Base-by-base conservation (phyloP, 495 filamentous ascomycete genomes). In the Jackrogersella multiformis region DNA sequence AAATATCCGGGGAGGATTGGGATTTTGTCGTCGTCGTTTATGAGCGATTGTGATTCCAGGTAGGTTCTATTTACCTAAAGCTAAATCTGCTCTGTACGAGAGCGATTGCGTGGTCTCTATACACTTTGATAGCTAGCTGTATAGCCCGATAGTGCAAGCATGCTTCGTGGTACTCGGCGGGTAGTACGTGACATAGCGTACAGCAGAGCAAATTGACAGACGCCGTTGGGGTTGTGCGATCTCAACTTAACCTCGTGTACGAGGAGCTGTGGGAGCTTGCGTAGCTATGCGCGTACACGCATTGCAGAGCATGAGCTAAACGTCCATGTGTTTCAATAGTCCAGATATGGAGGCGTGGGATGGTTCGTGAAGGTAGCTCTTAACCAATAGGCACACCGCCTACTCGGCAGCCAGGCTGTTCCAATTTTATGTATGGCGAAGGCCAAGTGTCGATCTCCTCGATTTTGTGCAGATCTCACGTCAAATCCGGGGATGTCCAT, bases 401-500 rank as follows among this genome's bases (percentile, higher is more conserved):
- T 57, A 52, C 21, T 21, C 23, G 42, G 10, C 42, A 24, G 42
- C n/a, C 49, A 38, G 21, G 34, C 42, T 16, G 36, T 61, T 45
- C 56, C 51, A 65, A 52, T 46, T 53, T 56, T 56, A 46, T 49
- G 60, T 39, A 49, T 49, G 45, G 15, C 54, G 16, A 62, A 53
- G 56, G 28, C 56, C 13, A 26, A 28, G n/a, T 32, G 61, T 62
- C 67, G 67, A 70, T 70, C 61, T 58, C 26, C 28, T 64, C 52
- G 61, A 69, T 66, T 61, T 57, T 62, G 34, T 70, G 67, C 67
- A 70, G 67, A 66, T 70, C 51, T 57, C 39, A 70, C 38, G 52
- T 44, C 35, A 65, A 70, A 60, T 64, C 60, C 56, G 66, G 66
- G 28, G 55, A 49, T 45, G 41, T 54, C 57, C 38, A 61, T 9